phyloP scores from a whole-genome alignment of 2,329 filamentous ascomycete species.

The Gremmenia infestans region DNA sequence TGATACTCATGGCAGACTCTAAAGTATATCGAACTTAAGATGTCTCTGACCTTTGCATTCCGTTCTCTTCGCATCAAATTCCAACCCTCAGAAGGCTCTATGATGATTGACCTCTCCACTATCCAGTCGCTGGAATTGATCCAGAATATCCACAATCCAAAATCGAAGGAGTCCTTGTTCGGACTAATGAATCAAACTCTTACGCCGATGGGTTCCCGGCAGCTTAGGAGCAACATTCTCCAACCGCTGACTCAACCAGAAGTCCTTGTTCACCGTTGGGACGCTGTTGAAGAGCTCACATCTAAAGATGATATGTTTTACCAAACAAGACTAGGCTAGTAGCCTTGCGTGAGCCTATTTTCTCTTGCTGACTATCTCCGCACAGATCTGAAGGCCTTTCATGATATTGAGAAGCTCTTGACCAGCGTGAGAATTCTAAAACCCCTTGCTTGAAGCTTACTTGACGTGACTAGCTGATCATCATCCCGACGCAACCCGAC shows the following conservation, averaged over 20 bases:
- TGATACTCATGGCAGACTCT: slow-evolving; percentile 52
- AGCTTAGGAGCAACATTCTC: slow-evolving; percentile 79
- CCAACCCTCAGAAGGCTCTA: slow-evolving; percentile 81
- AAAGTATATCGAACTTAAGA: slow-evolving; percentile 71
- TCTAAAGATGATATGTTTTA: slow-evolving; percentile 82
- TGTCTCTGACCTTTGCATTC: slow-evolving; percentile 63
- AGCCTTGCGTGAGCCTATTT: neutral
- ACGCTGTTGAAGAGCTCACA: slow-evolving; percentile 78
- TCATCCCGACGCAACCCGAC: slow-evolving; percentile 62
- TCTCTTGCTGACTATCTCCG: neutral
- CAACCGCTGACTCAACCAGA: slow-evolving; percentile 73
- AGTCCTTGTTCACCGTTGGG: slow-evolving; percentile 68
- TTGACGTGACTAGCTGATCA: slow-evolving; percentile 57
- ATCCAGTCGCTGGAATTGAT: slow-evolving; percentile 85
- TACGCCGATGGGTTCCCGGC: slow-evolving; percentile 82
- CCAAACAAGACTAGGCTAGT: slow-evolving; percentile 61
- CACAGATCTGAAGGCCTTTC: slow-evolving; percentile 65
- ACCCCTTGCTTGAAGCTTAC: neutral
- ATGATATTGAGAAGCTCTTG: slow-evolving; percentile 75
- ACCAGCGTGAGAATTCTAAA: slow-evolving; percentile 54
- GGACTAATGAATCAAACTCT: slow-evolving; percentile 79
- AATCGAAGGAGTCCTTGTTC: slow-evolving; percentile 77
- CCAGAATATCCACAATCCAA: slow-evolving; percentile 73
- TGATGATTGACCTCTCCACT: slow-evolving; percentile 92
- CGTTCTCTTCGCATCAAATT: slow-evolving; percentile 84